Conservation (phyloP, 2,329 filamentous ascomycete species). For the Neopestalotiopsis sp. region DNA sequence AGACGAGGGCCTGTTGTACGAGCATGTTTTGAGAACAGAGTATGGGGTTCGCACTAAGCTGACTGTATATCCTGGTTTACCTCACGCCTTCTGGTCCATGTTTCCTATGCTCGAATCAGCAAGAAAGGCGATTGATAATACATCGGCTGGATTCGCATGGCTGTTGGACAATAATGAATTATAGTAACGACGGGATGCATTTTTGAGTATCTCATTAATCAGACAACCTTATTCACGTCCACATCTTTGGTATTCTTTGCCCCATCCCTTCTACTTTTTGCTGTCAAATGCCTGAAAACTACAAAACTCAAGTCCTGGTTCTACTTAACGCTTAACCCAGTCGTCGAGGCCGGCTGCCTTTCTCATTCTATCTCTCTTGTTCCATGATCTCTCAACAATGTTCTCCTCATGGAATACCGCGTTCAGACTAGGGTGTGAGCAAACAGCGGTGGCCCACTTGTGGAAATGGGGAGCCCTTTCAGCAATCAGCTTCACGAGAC, state of each 20-base stretch:
- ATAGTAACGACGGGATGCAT: background rate
- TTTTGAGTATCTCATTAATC: background rate
- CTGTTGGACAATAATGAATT: background rate
- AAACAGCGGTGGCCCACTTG: constrained; percentile 22
- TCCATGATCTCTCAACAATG: constrained; percentile 20
- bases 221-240: background rate
- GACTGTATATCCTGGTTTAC: background rate
- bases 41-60: background rate
- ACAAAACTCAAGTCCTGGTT: background rate
- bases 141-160: background rate
- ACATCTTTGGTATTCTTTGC: no score
- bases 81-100: background rate
- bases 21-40: background rate
- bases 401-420: constrained; percentile 22
- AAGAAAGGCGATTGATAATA: background rate
- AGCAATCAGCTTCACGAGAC: constrained; percentile 16
- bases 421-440: constrained; percentile 19
- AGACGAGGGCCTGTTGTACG: background rate
- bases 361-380: constrained; percentile 21
- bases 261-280: no score
- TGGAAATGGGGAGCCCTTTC: constrained; percentile 22
- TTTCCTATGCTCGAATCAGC: background rate
- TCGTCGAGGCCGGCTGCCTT: constrained; percentile 17
- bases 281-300: background rate
- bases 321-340: constrained; percentile 1